A percentile compares a stretch with the other conserved stretches of the same genome.
Evolutionary conservation across 495 filamentous ascomycete genomes (phyloP).

Genomic region (Xylaria telfairii): DNA sequence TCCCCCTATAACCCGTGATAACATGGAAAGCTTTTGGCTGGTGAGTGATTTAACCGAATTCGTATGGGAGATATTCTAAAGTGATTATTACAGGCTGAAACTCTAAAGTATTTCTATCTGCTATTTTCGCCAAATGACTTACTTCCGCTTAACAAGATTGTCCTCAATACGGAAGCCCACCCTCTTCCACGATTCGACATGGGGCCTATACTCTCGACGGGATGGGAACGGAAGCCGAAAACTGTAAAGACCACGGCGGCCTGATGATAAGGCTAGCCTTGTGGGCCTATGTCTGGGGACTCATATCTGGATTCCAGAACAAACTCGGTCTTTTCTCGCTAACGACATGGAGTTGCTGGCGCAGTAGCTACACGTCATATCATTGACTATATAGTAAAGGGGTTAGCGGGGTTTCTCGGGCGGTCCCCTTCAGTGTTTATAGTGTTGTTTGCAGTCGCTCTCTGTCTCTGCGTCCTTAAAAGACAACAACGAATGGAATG

Average conservation of each 20-base stretch:
- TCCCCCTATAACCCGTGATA: conserved; percentile 70
- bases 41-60: conserved; percentile 50
- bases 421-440: too few relatives aligned
- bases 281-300: neutral
- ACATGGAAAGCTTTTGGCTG: conserved; percentile 97
- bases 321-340: neutral
- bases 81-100: conserved; percentile 73
- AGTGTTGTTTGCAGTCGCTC: neutral
- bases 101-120: conserved; percentile 96
- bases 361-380: neutral
- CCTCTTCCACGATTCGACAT: conserved; percentile 86
- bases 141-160: conserved; percentile 80
- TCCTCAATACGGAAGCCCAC: conserved; percentile 97
- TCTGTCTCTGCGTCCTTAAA: neutral
- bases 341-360: neutral
- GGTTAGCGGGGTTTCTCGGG: neutral
- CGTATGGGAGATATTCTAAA: conserved; percentile 12
- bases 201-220: conserved; percentile 78
- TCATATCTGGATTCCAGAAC: neutral
- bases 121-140: conserved; percentile 87
- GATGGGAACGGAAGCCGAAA: conserved; percentile 79
- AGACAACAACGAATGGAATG: neutral
- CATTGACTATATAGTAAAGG: neutral
- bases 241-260: conserved; percentile 41
- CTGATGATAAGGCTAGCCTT: neutral